Evolutionary conservation across 2,329 filamentous ascomycete species (phyloP).

Genomic region (Lachnellula cervina): DNA sequence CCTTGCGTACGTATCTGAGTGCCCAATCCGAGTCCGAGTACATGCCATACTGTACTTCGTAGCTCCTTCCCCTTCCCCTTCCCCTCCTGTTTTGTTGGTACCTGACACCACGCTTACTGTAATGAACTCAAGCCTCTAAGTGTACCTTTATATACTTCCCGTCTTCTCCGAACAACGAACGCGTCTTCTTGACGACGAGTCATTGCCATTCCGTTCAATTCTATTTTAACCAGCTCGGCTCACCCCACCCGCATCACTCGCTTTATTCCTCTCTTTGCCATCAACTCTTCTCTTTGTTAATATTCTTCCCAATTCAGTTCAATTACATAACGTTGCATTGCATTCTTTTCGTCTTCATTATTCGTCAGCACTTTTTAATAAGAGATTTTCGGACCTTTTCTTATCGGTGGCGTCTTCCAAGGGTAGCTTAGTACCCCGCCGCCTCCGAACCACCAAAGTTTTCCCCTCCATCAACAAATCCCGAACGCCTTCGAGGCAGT

Average conservation of each 20-base stretch:
- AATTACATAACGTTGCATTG: background rate
- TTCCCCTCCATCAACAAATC: background rate
- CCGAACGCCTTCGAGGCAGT: background rate
- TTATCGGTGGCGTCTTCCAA: slow-evolving; percentile 8
- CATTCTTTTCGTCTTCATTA: background rate
- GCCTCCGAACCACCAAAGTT: background rate
- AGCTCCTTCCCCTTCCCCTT: background rate
- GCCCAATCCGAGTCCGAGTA: background rate
- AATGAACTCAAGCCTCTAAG: background rate
- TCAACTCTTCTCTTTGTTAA: background rate
- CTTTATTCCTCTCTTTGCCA: background rate
- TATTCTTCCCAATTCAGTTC: background rate
- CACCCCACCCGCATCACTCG: background rate
- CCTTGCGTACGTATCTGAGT: background rate
- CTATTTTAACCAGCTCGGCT: too few species aligned
- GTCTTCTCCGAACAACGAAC: background rate
- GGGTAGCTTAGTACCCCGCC: background rate
- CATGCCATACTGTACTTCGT: background rate
- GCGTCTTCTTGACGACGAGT: background rate
- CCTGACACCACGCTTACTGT: background rate
- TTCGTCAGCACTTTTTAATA: background rate
- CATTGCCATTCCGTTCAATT: background rate
- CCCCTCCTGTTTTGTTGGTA: background rate
- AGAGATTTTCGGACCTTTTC: background rate
- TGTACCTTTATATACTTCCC: background rate